Conservation (phyloP, 2,329 filamentous ascomycete species). For the Alternaria sp. region DNA sequence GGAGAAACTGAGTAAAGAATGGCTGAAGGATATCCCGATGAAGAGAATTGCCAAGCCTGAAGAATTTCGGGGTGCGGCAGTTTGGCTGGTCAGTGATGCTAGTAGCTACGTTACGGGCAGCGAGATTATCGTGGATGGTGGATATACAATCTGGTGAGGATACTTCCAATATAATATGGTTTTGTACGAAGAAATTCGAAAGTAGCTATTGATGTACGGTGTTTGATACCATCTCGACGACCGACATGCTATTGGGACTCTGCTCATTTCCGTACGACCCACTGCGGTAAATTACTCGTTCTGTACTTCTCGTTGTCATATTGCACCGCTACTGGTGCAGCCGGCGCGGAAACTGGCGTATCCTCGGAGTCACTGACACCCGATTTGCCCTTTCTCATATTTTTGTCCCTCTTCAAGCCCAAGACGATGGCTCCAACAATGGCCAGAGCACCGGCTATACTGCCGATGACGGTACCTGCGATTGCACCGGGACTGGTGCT, state of each 20-base stretch:
- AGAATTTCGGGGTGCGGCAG: constrained; percentile 48
- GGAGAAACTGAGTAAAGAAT: constrained; percentile 31
- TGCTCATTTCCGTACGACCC: not conserved
- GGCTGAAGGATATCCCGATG: constrained; percentile 48
- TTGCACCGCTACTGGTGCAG: not conserved
- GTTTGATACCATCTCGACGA: not conserved
- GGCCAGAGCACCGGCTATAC: no score
- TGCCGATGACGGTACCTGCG: no score
- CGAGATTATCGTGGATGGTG: constrained; percentile 61
- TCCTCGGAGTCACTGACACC: not conserved
- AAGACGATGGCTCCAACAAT: no score
- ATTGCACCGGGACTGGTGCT: no score
- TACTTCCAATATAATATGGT: not conserved
- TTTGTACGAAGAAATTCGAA: not conserved
- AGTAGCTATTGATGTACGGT: not conserved
- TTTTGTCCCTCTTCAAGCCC: no score
- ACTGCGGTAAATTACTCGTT: not conserved
- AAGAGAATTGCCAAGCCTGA: constrained; percentile 50
- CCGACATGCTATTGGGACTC: no score
- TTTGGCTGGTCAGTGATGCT: constrained; percentile 26
- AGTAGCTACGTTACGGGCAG: constrained; percentile 74
- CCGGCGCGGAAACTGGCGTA: not conserved
- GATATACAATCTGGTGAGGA: constrained; percentile 54
- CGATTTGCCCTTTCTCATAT: not conserved
- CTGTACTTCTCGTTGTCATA: not conserved